These are phyloP conservation scores for Russula olivacea DNA, from an alignment of 768 basidiomycete genomes.

Conservation along the genomic window DNA sequence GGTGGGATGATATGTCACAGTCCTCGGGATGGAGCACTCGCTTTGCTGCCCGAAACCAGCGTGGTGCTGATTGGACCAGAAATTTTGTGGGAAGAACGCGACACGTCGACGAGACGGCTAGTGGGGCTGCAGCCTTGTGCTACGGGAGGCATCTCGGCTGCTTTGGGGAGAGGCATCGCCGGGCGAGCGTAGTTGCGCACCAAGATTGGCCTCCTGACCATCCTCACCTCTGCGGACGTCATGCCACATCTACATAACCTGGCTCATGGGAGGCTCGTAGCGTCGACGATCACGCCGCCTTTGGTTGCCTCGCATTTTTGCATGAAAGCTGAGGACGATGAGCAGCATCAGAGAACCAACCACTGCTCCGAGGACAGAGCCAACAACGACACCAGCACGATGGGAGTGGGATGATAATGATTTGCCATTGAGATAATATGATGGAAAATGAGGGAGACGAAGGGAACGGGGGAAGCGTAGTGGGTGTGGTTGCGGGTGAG, in stretches of 20 bases:
- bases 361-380: constrained; percentile 23
- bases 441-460: constrained; percentile 3
- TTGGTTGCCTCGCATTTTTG: constrained; percentile 34
- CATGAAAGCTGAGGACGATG: constrained; percentile 28
- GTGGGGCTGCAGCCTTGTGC: constrained; percentile 7
- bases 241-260: constrained; percentile 26
- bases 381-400: constrained; percentile 1
- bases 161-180: constrained; percentile 68
- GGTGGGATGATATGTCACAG: constrained; percentile 16
- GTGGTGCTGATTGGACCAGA: constrained; percentile 16
- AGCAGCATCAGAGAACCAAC: constrained; percentile 22
- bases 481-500: not conserved
- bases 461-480: not conserved
- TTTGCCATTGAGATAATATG: not conserved
- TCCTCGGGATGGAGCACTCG: not conserved
- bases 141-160: constrained; percentile 23
- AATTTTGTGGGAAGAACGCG: constrained; percentile 5
- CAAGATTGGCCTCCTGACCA: constrained; percentile 13
- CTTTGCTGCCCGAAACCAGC: not conserved
- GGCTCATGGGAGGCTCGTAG: constrained; percentile 1
- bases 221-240: constrained; percentile 11
- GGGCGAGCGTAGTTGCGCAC: constrained; percentile 29
- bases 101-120: constrained; percentile 14
- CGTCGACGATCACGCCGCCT: not conserved
- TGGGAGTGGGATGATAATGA: constrained; percentile 2